Percentiles rank a stretch among this genome's conserved stretches.
These are phyloP conservation scores for Ochromonas danica DNA, from an alignment of 108 stramenopile species.

Conservation along the genomic window DNA sequence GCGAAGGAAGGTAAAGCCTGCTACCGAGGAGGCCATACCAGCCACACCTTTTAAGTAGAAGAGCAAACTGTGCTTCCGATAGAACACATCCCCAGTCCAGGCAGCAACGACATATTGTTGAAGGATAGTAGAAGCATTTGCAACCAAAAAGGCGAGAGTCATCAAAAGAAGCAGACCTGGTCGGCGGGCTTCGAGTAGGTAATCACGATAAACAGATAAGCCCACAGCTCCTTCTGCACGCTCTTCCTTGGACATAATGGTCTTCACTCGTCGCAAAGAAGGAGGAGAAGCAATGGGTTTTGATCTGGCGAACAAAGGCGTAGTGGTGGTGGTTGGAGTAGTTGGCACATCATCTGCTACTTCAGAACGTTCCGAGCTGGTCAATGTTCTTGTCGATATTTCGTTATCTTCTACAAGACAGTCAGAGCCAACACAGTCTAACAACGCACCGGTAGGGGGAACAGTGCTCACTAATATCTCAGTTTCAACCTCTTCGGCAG, in stretches of 20 bases:
- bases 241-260: constrained; percentile 60
- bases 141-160: constrained; percentile 60
- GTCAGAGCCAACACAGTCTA: not conserved
- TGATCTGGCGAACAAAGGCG: not conserved
- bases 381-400: not conserved
- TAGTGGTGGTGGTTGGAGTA: not conserved
- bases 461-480: not conserved
- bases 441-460: not conserved
- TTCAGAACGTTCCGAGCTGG: not conserved
- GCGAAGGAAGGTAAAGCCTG: constrained; percentile 9
- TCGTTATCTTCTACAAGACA: not conserved
- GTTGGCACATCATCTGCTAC: not conserved
- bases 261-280: not conserved
- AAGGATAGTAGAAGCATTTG: constrained; percentile 71
- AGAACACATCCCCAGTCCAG: constrained; percentile 47
- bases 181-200: constrained; percentile 64
- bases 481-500: not conserved
- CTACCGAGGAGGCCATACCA: constrained; percentile 40
- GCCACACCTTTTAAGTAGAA: constrained; percentile 47
- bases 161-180: constrained; percentile 58
- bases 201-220: constrained; percentile 66
- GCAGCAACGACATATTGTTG: constrained; percentile 58
- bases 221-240: constrained; percentile 68
- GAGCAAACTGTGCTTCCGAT: constrained; percentile 27
- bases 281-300: not conserved